Conservation (phyloP, 2,329 filamentous ascomycete species). For the Trichophyton schoenleinii region DNA sequence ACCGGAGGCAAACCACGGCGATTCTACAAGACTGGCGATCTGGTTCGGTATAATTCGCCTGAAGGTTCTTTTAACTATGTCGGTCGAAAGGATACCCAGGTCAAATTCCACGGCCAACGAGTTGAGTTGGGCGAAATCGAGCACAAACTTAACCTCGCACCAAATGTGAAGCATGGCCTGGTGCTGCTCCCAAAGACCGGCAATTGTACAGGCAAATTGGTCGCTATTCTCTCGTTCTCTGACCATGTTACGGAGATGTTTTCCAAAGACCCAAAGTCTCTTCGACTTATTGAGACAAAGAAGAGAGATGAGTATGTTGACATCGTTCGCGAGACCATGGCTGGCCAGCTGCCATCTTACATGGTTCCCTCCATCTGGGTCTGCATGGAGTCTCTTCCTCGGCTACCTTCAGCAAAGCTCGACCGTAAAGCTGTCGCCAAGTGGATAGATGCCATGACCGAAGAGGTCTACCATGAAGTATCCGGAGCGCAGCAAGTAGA, state of each 20-base stretch:
- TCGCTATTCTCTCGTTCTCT: slow-evolving; percentile 22
- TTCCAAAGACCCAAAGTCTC: slow-evolving; percentile 9
- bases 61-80: slow-evolving; percentile 30
- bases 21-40: slow-evolving; percentile 32
- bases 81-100: slow-evolving; percentile 54
- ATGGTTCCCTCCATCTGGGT: slow-evolving; percentile 39
- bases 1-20: slow-evolving; percentile 15
- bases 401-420: slow-evolving; percentile 35
- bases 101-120: slow-evolving; percentile 54
- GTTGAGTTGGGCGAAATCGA: slow-evolving; percentile 48
- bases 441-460: slow-evolving; percentile 23
- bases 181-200: slow-evolving; percentile 27
- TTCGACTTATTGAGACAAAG: slow-evolving; percentile 18
- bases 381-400: slow-evolving; percentile 33
- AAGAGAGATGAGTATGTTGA: slow-evolving; percentile 17
- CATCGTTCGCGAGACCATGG: slow-evolving; percentile 21
- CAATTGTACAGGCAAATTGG: slow-evolving; percentile 22
- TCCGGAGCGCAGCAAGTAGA: slow-evolving; percentile 1
- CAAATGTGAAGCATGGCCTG: slow-evolving; percentile 24
- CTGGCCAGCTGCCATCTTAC: slow-evolving; percentile 31
- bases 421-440: slow-evolving; percentile 29
- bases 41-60: slow-evolving; percentile 28
- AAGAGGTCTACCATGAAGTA: slow-evolving; percentile 17
- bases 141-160: slow-evolving; percentile 24
- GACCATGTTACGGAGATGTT: slow-evolving; percentile 9